phyloP scores from a whole-genome alignment of 2,329 filamentous ascomycete species.

The Clarireedia homoeocarpa region DNA sequence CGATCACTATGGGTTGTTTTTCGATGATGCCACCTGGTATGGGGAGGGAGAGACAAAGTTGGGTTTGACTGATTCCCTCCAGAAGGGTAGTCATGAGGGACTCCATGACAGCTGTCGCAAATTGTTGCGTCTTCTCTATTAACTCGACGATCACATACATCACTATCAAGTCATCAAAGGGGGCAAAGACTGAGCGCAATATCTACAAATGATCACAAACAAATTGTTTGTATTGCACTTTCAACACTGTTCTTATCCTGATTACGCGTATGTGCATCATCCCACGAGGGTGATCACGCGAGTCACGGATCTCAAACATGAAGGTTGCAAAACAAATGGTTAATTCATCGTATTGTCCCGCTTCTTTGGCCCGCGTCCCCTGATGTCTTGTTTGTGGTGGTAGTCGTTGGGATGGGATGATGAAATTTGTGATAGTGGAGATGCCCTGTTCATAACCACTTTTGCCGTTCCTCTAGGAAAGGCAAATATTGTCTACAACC shows the following conservation, averaged over 20 bases:
- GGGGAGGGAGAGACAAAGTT: slow-evolving; percentile 33
- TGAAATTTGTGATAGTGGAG: slow-evolving; percentile 30
- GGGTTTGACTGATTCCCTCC: slow-evolving; percentile 35
- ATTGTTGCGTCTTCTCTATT: slow-evolving; percentile 22
- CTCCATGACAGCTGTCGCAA: slow-evolving; percentile 29
- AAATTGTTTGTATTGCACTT: slow-evolving; percentile 22
- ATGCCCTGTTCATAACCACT: slow-evolving; percentile 36
- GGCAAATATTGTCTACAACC: slow-evolving; percentile 38
- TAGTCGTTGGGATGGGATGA: slow-evolving; percentile 24
- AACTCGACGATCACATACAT: slow-evolving; percentile 21
- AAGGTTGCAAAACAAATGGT: slow-evolving; percentile 21
- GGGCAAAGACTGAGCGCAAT: slow-evolving; percentile 26
- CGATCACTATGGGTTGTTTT: slow-evolving; percentile 53
- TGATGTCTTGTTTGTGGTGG: slow-evolving; percentile 11
- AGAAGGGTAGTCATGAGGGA: slow-evolving; percentile 44
- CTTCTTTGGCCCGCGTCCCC: slow-evolving; percentile 22
- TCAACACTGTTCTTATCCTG: slow-evolving; percentile 25
- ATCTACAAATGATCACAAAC: slow-evolving; percentile 27
- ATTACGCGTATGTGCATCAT: slow-evolving; percentile 52
- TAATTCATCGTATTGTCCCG: slow-evolving; percentile 25
- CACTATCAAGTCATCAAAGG: slow-evolving; percentile 9
- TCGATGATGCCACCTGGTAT: slow-evolving; percentile 37
- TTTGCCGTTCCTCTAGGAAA: slow-evolving; percentile 16
- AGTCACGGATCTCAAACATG: slow-evolving; percentile 35
- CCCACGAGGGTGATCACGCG: slow-evolving; percentile 44